Conservation (phyloP, 2,329 filamentous ascomycete genomes). For the Penicillium fuscoglaucum region DNA sequence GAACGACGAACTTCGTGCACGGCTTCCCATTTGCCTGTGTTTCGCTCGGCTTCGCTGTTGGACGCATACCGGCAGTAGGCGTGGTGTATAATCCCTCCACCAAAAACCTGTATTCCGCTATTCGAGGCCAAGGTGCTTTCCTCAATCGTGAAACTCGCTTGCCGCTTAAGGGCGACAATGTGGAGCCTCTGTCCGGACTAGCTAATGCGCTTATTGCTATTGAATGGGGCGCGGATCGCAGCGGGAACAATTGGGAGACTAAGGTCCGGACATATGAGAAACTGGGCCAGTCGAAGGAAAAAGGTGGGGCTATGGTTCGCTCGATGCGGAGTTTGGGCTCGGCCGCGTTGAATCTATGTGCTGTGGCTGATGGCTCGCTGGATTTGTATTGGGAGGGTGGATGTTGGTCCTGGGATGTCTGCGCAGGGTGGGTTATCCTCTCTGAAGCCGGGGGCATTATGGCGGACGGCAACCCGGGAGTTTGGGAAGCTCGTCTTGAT, state of each 20-base stretch:
- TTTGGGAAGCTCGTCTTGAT: constrained; percentile 58
- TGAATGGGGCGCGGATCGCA: constrained; percentile 62
- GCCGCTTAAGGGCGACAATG: constrained; percentile 47
- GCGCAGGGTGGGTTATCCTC: constrained; percentile 62
- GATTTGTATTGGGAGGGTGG: constrained; percentile 68
- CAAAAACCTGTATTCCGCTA: constrained; percentile 55
- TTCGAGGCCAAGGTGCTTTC: constrained; percentile 57
- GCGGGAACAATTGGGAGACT: constrained; percentile 57
- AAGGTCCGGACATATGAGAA: constrained; percentile 57
- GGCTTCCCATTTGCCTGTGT: constrained; percentile 59
- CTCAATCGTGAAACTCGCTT: constrained; percentile 42
- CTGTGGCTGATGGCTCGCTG: constrained; percentile 56
- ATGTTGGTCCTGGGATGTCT: constrained; percentile 67
- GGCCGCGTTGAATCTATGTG: constrained; percentile 63
- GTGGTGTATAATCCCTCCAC: constrained; percentile 64
- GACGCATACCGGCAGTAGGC: constrained; percentile 54
- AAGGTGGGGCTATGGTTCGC: constrained; percentile 63
- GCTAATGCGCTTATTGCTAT: constrained; percentile 56
- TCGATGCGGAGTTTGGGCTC: constrained; percentile 57
- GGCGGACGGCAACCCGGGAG: constrained; percentile 59
- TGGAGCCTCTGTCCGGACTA: constrained; percentile 51
- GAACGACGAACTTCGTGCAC: constrained; percentile 67
- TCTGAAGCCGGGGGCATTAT: constrained; percentile 61
- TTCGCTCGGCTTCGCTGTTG: constrained; percentile 58
- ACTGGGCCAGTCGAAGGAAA: constrained; percentile 50